Percentiles rank a stretch among this genome's conserved stretches.
Conservation (phyloP, 768 basidiomycete genomes). For the Termitomyces sp. region DNA sequence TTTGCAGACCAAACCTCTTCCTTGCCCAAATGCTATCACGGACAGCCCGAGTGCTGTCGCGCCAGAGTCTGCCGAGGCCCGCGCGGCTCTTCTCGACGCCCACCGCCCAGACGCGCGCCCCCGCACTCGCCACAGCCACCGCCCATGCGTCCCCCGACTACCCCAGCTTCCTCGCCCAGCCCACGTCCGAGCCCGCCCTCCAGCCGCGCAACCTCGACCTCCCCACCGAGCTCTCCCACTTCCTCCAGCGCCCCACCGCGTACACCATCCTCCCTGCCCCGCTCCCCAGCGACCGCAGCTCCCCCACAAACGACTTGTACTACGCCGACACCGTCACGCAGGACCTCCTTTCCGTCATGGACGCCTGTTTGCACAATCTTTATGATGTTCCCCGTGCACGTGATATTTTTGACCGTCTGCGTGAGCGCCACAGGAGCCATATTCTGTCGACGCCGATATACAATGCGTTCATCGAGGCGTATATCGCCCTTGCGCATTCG, state of each 20-base stretch:
- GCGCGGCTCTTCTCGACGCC: constrained; percentile 69
- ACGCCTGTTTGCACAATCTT: constrained; percentile 72
- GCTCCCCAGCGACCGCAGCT: constrained; percentile 43
- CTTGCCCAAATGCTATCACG: constrained; percentile 32
- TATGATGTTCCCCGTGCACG: constrained; percentile 78
- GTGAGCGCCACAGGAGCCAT: constrained; percentile 26
- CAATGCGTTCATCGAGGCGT: constrained; percentile 65
- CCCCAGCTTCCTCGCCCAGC: constrained; percentile 27
- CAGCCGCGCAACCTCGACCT: constrained; percentile 5
- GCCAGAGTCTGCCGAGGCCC: constrained; percentile 64
- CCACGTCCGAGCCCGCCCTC: constrained; percentile 2
- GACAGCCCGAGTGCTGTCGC: constrained; percentile 47
- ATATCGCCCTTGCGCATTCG: constrained; percentile 48
- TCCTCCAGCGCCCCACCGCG: constrained; percentile 40
- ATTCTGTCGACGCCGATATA: constrained; percentile 46
- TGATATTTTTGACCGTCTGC: constrained; percentile 62
- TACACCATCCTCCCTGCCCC: constrained; percentile 67
- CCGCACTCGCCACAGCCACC: constrained; percentile 41
- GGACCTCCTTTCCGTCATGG: constrained; percentile 73
- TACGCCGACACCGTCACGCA: constrained; percentile 63
- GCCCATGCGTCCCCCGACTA: constrained; percentile 32
- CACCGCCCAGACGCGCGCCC: constrained; percentile 48
- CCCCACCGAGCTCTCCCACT: constrained; percentile 39
- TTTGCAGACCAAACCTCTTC: not conserved
- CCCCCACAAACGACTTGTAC: constrained; percentile 40